Evolutionary conservation across 2,329 filamentous ascomycete genomes (phyloP).

Genomic region (Dothidotthia symphoricarpi): DNA sequence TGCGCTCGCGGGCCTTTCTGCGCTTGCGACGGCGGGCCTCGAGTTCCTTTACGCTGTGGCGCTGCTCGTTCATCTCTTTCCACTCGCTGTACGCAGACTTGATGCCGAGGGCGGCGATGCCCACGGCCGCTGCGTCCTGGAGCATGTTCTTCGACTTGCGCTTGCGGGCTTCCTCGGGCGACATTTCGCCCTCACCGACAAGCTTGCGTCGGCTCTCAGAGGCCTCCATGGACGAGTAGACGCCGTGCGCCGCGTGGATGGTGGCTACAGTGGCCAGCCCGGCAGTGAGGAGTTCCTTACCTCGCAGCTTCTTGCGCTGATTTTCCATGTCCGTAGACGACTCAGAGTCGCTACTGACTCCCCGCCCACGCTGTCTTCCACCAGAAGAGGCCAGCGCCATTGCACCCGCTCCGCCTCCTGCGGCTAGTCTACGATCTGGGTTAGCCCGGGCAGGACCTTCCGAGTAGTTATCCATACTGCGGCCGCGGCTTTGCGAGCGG

Average conservation of each 20-base stretch:
- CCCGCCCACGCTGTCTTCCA: slow-evolving; percentile 17
- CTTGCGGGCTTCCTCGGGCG: slow-evolving; percentile 60
- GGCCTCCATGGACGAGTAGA: slow-evolving; percentile 64
- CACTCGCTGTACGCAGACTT: slow-evolving; percentile 65
- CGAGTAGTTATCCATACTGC: slow-evolving; percentile 47
- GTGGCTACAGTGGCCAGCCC: slow-evolving; percentile 67
- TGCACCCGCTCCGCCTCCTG: slow-evolving; percentile 37
- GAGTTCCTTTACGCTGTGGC: slow-evolving; percentile 56
- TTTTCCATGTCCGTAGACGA: slow-evolving; percentile 63
- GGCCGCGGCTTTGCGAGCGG: slow-evolving; percentile 37
- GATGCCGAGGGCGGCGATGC: slow-evolving; percentile 66
- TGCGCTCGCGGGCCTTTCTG: slow-evolving; percentile 44
- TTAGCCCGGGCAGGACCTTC: slow-evolving; percentile 38
- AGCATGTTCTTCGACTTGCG: slow-evolving; percentile 63
- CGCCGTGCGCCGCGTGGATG: slow-evolving; percentile 65
- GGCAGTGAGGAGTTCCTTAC: slow-evolving; percentile 65
- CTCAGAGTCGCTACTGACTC: slow-evolving; percentile 43
- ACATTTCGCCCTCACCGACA: slow-evolving; percentile 63
- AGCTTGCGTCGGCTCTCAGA: slow-evolving; percentile 60
- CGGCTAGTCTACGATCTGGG: slow-evolving; percentile 41
- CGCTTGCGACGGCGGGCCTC: slow-evolving; percentile 50
- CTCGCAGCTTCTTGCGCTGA: slow-evolving; percentile 62
- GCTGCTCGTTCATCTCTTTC: slow-evolving; percentile 65
- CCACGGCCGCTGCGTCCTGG: slow-evolving; percentile 64
- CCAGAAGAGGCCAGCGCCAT: slow-evolving; percentile 33